Percentiles rank a stretch among this genome's conserved stretches.
phyloP scores from a whole-genome alignment of 495 filamentous ascomycete species.

The Penicillium argentinense region DNA sequence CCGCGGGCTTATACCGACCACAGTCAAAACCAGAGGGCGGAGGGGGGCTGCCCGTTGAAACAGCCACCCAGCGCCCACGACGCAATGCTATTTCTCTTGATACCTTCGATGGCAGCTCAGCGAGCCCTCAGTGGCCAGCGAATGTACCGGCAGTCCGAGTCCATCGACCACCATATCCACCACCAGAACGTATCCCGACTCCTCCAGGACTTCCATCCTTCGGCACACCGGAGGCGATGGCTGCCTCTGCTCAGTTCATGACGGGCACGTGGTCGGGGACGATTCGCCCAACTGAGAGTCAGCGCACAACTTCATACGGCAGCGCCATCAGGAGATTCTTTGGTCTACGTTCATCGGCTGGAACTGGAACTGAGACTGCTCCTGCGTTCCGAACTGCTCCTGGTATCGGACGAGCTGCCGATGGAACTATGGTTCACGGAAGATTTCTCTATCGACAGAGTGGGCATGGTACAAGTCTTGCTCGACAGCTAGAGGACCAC shows the following conservation, averaged over 20 bases:
- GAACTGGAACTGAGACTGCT: background rate
- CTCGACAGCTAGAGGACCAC: constrained; percentile 31
- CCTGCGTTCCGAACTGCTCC: constrained; percentile 4
- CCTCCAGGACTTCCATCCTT: constrained; percentile 51
- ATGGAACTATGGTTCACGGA: constrained; percentile 40
- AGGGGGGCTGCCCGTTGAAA: background rate
- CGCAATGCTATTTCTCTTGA: constrained; percentile 26
- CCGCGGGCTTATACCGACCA: constrained; percentile 3
- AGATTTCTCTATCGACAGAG: constrained; percentile 40
- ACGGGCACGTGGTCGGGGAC: constrained; percentile 1
- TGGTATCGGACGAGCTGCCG: constrained; percentile 33
- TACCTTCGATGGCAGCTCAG: constrained; percentile 12
- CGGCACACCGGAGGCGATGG: constrained; percentile 42
- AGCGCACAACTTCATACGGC: constrained; percentile 18
- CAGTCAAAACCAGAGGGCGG: background rate
- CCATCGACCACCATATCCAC: constrained; percentile 37
- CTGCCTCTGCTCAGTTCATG: constrained; percentile 30
- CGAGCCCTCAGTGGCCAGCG: constrained; percentile 23
- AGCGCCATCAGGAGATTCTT: constrained; percentile 31
- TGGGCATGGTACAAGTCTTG: constrained; percentile 34
- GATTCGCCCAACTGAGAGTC: background rate
- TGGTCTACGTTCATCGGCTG: constrained; percentile 10
- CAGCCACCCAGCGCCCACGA: constrained; percentile 8
- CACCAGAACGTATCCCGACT: constrained; percentile 42
- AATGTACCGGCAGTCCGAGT: constrained; percentile 28